Base-by-base conservation (phyloP, 1,284 basidiomycete species). In the Heterobasidion irregulare region DNA sequence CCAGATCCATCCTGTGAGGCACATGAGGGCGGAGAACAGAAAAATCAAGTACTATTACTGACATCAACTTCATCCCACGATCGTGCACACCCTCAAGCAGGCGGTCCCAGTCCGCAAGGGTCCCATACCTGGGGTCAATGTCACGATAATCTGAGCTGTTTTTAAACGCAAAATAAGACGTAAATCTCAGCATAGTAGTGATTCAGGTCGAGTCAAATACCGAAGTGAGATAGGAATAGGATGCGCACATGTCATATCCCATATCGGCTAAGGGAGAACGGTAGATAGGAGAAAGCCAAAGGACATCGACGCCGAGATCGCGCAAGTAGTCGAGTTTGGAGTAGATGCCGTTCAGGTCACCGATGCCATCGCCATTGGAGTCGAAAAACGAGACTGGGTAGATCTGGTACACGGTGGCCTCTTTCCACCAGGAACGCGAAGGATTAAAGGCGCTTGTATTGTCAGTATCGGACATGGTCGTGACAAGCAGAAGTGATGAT, bases 231-330 rank as follows among this genome's bases (percentile, higher is more conserved):
- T 8, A 36, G 4, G 53, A 6, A n/a, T 47, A 16, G 18, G 1
- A 33, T 12, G 57, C 72, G 54, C 57, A 82, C 74, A 89, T 87
- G 64, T 89, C 85, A 65, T 87, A 79, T 38, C 86, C 88, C 80
- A 88, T 87, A 68, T 90, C 86, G 18, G 80, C 81, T 57, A 81
- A 70, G 0, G 85, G 85, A 5, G 80, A 83, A 53, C 76, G 75
- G 69, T 88, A 91, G 58, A 91, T 86, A 26, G 90, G 89, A 4
- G 76, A 82, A 34, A 91, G 71, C 88, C 88, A 92, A 34, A 91
- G 67, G 1, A 87, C 80, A 62, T 89, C 83, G 18, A 84, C 78
- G 3, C 87, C 89, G 8, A 92, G 74, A 57, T 79, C 75, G 61
- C 82, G 77, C 57, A 92, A 73, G 68, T 92, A 88, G 63, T 86